phyloP scores from a whole-genome alignment of 495 filamentous ascomycete species.

The Aspergillus cavernicola region DNA sequence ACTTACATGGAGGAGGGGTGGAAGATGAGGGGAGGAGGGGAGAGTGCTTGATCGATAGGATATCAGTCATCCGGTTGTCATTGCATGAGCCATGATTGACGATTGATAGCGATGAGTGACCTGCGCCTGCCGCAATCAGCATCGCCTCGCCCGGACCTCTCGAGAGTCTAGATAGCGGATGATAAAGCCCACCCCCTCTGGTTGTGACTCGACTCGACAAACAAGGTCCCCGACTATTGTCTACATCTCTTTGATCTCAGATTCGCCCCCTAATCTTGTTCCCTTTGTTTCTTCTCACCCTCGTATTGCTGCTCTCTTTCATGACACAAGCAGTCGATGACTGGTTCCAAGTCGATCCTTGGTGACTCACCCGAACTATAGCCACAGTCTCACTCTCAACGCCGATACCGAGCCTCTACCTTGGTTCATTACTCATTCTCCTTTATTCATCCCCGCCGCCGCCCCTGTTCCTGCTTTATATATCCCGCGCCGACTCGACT shows the following conservation, averaged over 20 bases:
- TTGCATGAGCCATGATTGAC: no score
- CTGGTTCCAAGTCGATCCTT: conserved; percentile 1
- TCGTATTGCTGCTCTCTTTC: not conserved
- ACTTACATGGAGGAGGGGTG: no score
- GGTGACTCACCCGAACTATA: conserved; percentile 20
- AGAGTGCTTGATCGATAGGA: conserved; percentile 11
- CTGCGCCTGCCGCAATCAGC: conserved; percentile 23
- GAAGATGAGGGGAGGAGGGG: conserved; percentile 1
- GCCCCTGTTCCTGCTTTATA: not conserved
- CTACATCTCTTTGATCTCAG: not conserved
- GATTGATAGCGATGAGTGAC: conserved; percentile 7
- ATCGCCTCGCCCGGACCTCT: conserved; percentile 24
- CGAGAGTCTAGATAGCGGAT: not conserved
- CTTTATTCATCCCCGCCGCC: not conserved
- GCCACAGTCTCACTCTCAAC: not conserved
- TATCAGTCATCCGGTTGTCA: not conserved
- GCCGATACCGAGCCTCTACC: not conserved
- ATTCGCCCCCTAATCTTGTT: not conserved
- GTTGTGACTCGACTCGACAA: not conserved
- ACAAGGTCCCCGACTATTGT: conserved; percentile 6
- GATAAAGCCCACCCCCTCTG: not conserved
- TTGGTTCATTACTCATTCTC: conserved; percentile 3
- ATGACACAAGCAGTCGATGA: conserved; percentile 1
- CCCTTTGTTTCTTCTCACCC: not conserved
- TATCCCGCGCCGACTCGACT: not conserved